A percentile compares a stretch with the other conserved stretches of the same genome.
Conservation (phyloP, 208 protist species). For the Leishmania tropica region DNA sequence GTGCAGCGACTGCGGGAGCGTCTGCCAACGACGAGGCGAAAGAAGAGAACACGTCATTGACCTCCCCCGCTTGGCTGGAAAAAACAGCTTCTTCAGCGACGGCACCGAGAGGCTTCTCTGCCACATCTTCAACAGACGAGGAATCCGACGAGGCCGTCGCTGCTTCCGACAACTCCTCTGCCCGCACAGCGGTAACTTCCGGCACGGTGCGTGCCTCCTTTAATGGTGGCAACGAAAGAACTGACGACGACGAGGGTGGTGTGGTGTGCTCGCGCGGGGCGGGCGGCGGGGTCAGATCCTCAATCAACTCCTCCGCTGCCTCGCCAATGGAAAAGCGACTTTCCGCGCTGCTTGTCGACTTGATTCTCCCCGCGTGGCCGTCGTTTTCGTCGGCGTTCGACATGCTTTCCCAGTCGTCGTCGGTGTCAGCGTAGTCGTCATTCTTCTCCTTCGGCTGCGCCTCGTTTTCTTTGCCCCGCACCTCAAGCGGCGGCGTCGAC, state of each 20-base stretch:
- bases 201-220: not conserved
- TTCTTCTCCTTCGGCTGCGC: not conserved
- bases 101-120: constrained; percentile 1
- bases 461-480: not conserved
- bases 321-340: not conserved
- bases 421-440: constrained; percentile 9
- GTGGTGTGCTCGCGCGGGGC: constrained; percentile 21
- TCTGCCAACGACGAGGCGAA: not conserved
- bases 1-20: not conserved
- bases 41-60: not conserved
- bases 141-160: not conserved
- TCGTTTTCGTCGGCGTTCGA: constrained; percentile 3
- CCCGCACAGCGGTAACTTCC: not conserved
- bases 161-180: not conserved
- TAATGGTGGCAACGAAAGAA: constrained; percentile 2
- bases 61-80: not conserved
- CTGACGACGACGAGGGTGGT: constrained; percentile 13
- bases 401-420: constrained; percentile 22
- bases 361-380: not conserved
- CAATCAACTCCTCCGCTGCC: not conserved
- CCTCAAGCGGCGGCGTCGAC: not conserved
- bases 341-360: not conserved
- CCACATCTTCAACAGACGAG: not conserved
- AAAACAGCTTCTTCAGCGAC: not conserved
- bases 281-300: constrained; percentile 4